These are phyloP conservation scores for Hymenoscyphus occultus DNA, from an alignment of 2,329 filamentous ascomycete species.

Conservation along the genomic window DNA sequence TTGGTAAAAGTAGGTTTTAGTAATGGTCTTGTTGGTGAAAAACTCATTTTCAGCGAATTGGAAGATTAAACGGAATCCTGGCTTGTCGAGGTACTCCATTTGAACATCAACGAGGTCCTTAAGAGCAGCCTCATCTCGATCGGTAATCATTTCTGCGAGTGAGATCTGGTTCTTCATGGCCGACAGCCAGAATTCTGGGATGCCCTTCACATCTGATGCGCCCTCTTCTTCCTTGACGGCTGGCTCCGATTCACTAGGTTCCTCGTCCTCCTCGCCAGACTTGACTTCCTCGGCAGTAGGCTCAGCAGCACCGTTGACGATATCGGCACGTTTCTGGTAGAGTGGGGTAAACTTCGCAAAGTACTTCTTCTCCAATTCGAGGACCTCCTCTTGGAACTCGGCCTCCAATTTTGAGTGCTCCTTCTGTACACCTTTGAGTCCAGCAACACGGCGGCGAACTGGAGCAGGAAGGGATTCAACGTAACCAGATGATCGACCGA, in stretches of 20 bases:
- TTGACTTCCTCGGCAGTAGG: conserved; percentile 84
- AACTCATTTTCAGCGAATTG: conserved; percentile 94
- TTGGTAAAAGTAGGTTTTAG: conserved; percentile 99
- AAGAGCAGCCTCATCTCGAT: conserved; percentile 90
- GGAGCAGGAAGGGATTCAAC: conserved; percentile 89
- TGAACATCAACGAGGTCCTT: conserved; percentile 89
- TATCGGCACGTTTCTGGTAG: conserved; percentile 90
- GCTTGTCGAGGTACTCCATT: conserved; percentile 99
- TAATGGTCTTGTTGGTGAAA: conserved; percentile 95
- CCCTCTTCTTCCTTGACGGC: conserved; percentile 52
- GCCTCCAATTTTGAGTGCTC: conserved; percentile 98
- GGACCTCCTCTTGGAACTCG: conserved; percentile 96
- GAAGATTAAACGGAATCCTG: conserved; percentile 97
- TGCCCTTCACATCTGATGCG: conserved; percentile 61
- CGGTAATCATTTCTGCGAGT: conserved; percentile 97
- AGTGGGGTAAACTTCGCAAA: conserved; percentile 98
- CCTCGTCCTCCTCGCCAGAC: conserved; percentile 75
- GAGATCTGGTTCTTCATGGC: conserved; percentile 99
- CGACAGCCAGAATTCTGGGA: conserved; percentile 98
- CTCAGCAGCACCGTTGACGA: conserved; percentile 84
- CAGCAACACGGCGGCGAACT: conserved; percentile 89
- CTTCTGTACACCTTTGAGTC: conserved; percentile 96
- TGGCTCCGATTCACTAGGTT: conserved; percentile 50
- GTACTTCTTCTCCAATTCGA: conserved; percentile 99
- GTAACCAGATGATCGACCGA: conserved; percentile 94